These are phyloP conservation scores for Pseudogymnoascus sp. DNA, from an alignment of 2,329 filamentous ascomycete species.

Conservation along the genomic window DNA sequence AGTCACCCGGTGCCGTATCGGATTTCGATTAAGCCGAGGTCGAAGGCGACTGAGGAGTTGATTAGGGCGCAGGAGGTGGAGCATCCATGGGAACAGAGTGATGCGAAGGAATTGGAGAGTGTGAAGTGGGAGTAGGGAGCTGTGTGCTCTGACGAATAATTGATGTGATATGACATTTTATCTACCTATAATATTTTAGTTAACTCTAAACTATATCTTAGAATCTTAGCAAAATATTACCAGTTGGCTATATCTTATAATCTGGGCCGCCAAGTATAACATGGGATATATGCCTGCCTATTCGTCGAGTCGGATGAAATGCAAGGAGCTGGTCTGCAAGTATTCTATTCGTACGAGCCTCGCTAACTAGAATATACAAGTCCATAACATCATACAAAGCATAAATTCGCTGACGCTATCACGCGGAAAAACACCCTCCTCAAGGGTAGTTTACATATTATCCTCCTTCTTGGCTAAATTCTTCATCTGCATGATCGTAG, in stretches of 20 bases:
- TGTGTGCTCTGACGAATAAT: neutral
- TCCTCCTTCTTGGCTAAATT: neutral
- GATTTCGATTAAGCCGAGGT: conserved; percentile 29
- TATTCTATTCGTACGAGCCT: neutral
- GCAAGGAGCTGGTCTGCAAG: neutral
- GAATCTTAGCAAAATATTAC: too few species aligned
- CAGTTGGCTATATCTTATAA: too few species aligned
- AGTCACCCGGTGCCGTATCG: conserved; percentile 33
- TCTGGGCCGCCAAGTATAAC: neutral
- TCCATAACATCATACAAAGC: neutral
- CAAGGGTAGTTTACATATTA: neutral
- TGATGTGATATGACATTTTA: neutral
- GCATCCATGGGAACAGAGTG: conserved; percentile 34
- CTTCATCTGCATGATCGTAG: neutral
- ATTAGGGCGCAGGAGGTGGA: conserved; percentile 28
- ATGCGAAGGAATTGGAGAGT: conserved; percentile 24
- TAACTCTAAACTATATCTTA: too few species aligned
- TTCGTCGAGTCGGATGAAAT: neutral
- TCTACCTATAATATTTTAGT: too few species aligned
- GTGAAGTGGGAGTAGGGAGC: conserved; percentile 5
- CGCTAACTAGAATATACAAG: neutral
- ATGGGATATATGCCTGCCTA: neutral
- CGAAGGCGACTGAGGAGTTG: conserved; percentile 26
- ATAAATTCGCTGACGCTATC: neutral
- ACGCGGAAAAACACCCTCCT: neutral